Conservation (phyloP, 179 eudicot genomes). For the Patellifolia procumbens region DNA sequence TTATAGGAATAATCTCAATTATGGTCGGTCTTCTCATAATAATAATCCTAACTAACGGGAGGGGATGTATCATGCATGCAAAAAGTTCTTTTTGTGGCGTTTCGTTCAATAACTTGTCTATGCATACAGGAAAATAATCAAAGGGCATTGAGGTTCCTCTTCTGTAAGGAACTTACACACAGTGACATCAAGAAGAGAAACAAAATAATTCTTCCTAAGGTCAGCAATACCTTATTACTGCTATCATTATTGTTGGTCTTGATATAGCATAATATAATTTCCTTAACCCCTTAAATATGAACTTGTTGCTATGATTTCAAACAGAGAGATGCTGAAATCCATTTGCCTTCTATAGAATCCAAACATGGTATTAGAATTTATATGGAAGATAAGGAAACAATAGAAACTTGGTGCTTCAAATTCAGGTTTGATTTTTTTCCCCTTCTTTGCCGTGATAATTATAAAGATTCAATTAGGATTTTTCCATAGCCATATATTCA, state of each 20-base stretch:
- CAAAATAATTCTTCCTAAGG: conserved; percentile 18
- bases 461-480: too few species aligned
- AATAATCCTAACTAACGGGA: too few species aligned
- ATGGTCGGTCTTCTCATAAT: too few species aligned
- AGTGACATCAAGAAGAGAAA: conserved; percentile 7
- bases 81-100: too few species aligned
- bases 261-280: not conserved
- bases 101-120: too few species aligned
- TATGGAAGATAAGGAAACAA: conserved; percentile 9
- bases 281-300: not conserved
- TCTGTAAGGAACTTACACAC: conserved; percentile 15
- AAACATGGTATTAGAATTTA: not conserved
- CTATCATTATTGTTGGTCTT: not conserved
- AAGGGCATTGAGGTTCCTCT: conserved; percentile 13
- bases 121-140: not conserved
- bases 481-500: too few species aligned
- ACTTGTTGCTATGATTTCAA: not conserved
- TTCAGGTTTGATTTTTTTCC: not conserved
- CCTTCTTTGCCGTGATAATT: not conserved
- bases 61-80: too few species aligned
- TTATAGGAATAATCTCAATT: too few species aligned
- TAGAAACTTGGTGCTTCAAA: not conserved
- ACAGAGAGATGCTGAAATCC: conserved; percentile 10
- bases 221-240: not conserved
- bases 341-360: not conserved